These are phyloP conservation scores for Sporobolomyces pararoseus DNA, from an alignment of 768 basidiomycete species.

Conservation along the genomic window DNA sequence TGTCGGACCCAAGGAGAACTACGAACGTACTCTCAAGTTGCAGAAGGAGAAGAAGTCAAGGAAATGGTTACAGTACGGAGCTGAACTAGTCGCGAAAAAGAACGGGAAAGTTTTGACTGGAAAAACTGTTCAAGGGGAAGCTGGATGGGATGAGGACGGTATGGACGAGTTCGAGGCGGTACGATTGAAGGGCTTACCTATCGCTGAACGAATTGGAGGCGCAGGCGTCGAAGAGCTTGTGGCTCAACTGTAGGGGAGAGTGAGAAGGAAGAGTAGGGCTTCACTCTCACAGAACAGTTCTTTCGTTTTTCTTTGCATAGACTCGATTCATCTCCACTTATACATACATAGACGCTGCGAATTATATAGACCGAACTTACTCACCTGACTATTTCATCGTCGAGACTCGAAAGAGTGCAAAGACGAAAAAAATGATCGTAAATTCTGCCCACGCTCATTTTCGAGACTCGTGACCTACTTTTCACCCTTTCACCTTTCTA, in stretches of 20 bases:
- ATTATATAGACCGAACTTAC: too few relatives aligned
- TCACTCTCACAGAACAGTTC: too few relatives aligned
- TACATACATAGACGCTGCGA: too few relatives aligned
- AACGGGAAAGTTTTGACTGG: conserved; percentile 36
- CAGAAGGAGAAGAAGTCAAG: conserved; percentile 9
- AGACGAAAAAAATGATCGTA: too few relatives aligned
- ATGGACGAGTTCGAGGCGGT: conserved; percentile 48
- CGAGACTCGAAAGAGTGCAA: too few relatives aligned
- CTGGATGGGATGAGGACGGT: conserved; percentile 33
- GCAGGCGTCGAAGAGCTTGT: conserved; percentile 12
- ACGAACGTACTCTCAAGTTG: conserved; percentile 51
- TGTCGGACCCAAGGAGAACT: conserved; percentile 41
- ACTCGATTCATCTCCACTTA: too few relatives aligned
- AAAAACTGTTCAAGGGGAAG: conserved; percentile 35
- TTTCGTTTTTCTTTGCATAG: too few relatives aligned
- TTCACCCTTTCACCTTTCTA: not conserved
- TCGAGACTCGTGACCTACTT: not conserved
- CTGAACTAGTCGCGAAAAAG: conserved; percentile 12
- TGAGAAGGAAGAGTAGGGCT: too few relatives aligned
- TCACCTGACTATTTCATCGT: too few relatives aligned
- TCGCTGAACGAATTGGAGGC: conserved; percentile 19
- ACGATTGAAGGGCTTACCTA: conserved; percentile 11
- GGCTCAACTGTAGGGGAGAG: not conserved
- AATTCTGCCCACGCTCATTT: not conserved
- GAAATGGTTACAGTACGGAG: conserved; percentile 37